A percentile compares a stretch with the other conserved stretches of the same genome.
Conservation (phyloP, 768 basidiomycete species). For the Lentinula boryana region DNA sequence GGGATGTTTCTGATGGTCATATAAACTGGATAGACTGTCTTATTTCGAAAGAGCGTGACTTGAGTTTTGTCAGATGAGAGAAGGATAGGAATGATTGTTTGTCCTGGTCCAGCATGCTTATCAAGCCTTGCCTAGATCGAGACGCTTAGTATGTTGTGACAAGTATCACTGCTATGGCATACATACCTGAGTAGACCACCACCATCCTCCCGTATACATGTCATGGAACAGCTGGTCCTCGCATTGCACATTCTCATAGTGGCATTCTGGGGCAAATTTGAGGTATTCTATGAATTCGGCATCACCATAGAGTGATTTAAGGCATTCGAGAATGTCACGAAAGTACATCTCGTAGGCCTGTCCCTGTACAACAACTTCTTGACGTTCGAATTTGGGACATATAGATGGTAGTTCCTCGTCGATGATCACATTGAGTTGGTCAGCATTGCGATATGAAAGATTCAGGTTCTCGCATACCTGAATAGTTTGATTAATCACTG, state of each 20-base stretch:
- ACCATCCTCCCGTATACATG: constrained; percentile 17
- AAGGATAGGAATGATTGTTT: neutral
- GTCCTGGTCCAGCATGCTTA: too few species aligned
- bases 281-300: neutral
- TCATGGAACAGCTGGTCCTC: neutral
- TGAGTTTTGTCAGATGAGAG: neutral
- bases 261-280: neutral
- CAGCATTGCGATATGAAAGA: constrained; percentile 24
- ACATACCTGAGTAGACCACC: constrained; percentile 16
- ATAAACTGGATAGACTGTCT: neutral
- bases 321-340: neutral
- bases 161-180: too few species aligned
- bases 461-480: constrained; percentile 19
- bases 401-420: too few species aligned
- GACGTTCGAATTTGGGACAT: neutral
- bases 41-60: neutral
- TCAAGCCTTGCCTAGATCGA: too few species aligned
- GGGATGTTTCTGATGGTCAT: neutral
- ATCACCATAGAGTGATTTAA: neutral
- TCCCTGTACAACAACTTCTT: constrained; percentile 16
- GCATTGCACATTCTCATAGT: neutral
- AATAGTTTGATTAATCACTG: neutral
- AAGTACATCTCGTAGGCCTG: constrained; percentile 13
- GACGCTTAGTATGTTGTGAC: too few species aligned
- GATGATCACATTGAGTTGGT: constrained; percentile 6